These are phyloP conservation scores for Penicillium simplicissimum DNA, from an alignment of 495 filamentous ascomycete species.

Conservation along the genomic window DNA sequence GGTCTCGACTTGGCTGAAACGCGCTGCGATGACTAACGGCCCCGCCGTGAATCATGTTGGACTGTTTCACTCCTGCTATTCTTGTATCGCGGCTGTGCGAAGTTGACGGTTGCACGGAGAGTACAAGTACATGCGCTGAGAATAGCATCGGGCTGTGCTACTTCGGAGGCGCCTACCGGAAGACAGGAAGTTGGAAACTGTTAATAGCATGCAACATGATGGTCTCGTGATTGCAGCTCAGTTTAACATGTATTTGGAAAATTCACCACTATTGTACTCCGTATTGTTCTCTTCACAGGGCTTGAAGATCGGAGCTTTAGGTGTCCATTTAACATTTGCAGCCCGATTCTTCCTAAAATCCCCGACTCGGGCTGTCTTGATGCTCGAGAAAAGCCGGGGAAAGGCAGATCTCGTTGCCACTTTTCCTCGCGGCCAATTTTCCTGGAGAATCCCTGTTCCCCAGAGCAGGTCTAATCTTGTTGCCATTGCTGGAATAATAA, in stretches of 20 bases:
- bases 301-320: slow-evolving; percentile 30
- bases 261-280: neutral
- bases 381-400: slow-evolving; percentile 28
- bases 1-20: slow-evolving; percentile 1
- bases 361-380: slow-evolving; percentile 36
- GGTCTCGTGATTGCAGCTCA: neutral
- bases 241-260: neutral
- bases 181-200: neutral
- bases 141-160: slow-evolving; percentile 4
- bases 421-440: slow-evolving; percentile 10
- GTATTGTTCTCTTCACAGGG: slow-evolving; percentile 20
- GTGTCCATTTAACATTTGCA: slow-evolving; percentile 9
- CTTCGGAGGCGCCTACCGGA: neutral
- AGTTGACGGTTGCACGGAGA: neutral
- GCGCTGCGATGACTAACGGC: slow-evolving; percentile 2
- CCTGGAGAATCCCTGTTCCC: slow-evolving; percentile 25
- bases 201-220: neutral
- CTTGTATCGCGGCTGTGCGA: slow-evolving; percentile 4
- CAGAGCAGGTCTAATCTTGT: neutral
- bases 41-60: slow-evolving; percentile 6
- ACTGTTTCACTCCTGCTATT: slow-evolving; percentile 13
- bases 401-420: slow-evolving; percentile 23
- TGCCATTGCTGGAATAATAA: neutral
- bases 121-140: neutral
- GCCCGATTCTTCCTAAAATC: slow-evolving; percentile 36